Evolutionary conservation across 1,284 basidiomycete species (phyloP), one percentile per base, ranked within the genome.

Genomic region (Irpex sp.): DNA sequence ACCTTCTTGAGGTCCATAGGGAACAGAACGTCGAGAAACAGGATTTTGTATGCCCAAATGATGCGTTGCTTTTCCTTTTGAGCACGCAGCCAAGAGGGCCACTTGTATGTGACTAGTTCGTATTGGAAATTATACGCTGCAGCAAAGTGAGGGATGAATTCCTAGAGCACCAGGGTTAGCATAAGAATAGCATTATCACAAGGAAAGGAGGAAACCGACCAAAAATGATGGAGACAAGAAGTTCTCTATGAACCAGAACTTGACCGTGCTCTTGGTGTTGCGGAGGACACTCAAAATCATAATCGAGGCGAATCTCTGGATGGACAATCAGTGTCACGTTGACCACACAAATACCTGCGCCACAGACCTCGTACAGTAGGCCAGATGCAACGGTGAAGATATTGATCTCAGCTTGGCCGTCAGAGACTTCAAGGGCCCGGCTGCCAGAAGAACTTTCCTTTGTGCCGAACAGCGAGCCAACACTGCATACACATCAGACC

Each of bases 221-320:
- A 98, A 82, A 86, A 99, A 99, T 0, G 96, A 94, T 0, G 97
- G 97, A 0, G 97, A 98, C 21, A 99, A 83, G 85, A 98, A 99
- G 78, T 99, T 99, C 73, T 98, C 94, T 69, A 99, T 98, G 77
- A 99, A 98, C 97, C 97, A 99, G 78, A 99, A 99, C 75, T 99
- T 99, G 76, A 98, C 96, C 26, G 86, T 90, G 70, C 89, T 92
- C 38, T 95, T 86, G 2, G 97, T 99, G 73, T 99, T 96, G 62
- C 89, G 88, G 69, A 99, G 82, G 26, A 99, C 97, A 69, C 93
- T 96, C 47, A 98, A 82, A 65, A 98, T 94, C 97, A 99, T 99
- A 78, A 99, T 97, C 31, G 94, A 96, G 0, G 91, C 96, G 78
- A 99, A 98, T 13, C 97, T 90, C 94, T 97, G 68, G 21, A 58